A percentile compares a stretch with the other conserved stretches of the same genome.
Evolutionary conservation across 192 early-diverging fungal genomes (phyloP).

Genomic region (Helicostylum pulchrum): DNA sequence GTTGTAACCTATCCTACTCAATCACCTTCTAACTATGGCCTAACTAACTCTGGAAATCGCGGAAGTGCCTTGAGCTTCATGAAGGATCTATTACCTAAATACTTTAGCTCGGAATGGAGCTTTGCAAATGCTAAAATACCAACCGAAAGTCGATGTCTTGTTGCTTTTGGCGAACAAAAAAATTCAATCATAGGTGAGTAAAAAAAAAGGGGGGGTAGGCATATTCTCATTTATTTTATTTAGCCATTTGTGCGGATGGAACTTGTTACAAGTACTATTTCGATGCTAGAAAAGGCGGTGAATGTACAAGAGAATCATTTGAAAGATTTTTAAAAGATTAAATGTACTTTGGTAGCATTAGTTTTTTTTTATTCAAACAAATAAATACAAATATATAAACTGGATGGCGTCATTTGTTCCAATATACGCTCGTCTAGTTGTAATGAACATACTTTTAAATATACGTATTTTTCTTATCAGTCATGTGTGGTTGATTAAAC

Average conservation of each 20-base stretch:
- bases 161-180: conserved; percentile 76
- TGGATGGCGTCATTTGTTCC: too few relatives aligned
- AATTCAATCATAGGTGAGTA: conserved; percentile 66
- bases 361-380: too few relatives aligned
- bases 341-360: too few relatives aligned
- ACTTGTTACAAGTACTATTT: conserved; percentile 83
- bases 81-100: conserved; percentile 85
- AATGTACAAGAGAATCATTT: conserved; percentile 53
- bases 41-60: conserved; percentile 47
- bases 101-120: conserved; percentile 93
- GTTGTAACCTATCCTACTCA: conserved; percentile 28
- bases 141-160: conserved; percentile 75
- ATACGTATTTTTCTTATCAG: too few relatives aligned
- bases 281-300: conserved; percentile 71
- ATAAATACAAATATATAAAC: too few relatives aligned
- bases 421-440: too few relatives aligned
- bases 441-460: too few relatives aligned
- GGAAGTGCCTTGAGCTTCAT: conserved; percentile 59
- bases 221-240: conserved; percentile 2
- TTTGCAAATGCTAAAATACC: conserved; percentile 85
- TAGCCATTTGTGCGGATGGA: conserved; percentile 84
- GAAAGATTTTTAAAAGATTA: conserved; percentile 38
- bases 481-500: too few relatives aligned
- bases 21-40: conserved; percentile 21
- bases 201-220: not conserved